Conservation (phyloP, 805 yeast species). For the Yarrowia divulgata region DNA sequence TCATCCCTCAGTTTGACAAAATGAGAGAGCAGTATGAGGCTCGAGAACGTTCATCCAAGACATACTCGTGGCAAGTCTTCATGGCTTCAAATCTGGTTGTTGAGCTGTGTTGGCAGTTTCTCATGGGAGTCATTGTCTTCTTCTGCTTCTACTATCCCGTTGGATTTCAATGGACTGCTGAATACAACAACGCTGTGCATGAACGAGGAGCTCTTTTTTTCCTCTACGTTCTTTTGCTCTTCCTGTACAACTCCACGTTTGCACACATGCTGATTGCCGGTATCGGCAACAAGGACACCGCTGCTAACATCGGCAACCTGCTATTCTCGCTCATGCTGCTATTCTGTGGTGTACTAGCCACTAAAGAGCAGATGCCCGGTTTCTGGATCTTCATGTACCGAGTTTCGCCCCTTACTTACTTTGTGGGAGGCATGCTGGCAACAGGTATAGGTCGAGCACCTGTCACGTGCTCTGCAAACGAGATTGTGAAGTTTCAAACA, state of each 20-base stretch:
- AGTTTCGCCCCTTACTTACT: slow-evolving; percentile 70
- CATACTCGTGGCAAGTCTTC: slow-evolving; percentile 72
- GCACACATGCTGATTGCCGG: slow-evolving; percentile 55
- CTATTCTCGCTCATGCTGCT: slow-evolving; percentile 61
- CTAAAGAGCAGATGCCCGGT: slow-evolving; percentile 64
- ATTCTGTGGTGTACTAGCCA: slow-evolving; percentile 72
- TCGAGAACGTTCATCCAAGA: slow-evolving; percentile 75
- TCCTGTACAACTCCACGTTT: slow-evolving; percentile 53
- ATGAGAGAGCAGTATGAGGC: slow-evolving; percentile 73
- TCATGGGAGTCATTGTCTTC: slow-evolving; percentile 67
- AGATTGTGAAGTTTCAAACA: slow-evolving; percentile 59
- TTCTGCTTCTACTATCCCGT: slow-evolving; percentile 75
- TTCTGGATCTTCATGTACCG: slow-evolving; percentile 86
- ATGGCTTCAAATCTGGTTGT: slow-evolving; percentile 67
- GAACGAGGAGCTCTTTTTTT: slow-evolving; percentile 55
- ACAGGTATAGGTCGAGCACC: slow-evolving; percentile 56
- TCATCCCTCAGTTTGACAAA: slow-evolving; percentile 64
- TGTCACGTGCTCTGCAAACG: slow-evolving; percentile 59
- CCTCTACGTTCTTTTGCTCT: slow-evolving; percentile 55
- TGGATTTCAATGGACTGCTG: slow-evolving; percentile 68
- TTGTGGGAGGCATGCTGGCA: slow-evolving; percentile 62
- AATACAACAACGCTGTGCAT: slow-evolving; percentile 53
- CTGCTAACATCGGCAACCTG: slow-evolving; percentile 63
- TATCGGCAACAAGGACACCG: slow-evolving; percentile 54
- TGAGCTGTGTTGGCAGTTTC: slow-evolving; percentile 70